Evolutionary conservation across 2,329 filamentous ascomycete species (phyloP).

Genomic region (Penicillium sp.): DNA sequence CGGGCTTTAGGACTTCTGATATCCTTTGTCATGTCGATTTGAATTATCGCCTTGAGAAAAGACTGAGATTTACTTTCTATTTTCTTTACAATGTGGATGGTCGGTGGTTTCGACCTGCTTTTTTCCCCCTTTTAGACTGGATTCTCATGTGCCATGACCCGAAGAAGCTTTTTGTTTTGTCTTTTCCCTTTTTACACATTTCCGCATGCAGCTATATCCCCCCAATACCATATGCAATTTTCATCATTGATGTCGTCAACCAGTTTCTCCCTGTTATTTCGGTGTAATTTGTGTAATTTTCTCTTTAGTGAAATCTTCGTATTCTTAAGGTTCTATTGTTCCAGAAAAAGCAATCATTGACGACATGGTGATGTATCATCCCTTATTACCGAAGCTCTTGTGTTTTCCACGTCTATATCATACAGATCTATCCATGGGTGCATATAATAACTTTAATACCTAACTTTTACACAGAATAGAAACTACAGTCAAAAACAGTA

Average conservation of each 20-base stretch:
- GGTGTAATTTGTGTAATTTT: background rate
- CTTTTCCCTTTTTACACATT: constrained; percentile 1
- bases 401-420: background rate
- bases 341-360: background rate
- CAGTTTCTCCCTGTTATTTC: background rate
- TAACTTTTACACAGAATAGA: background rate
- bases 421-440: background rate
- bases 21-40: constrained; percentile 15
- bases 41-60: constrained; percentile 8
- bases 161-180: constrained; percentile 1
- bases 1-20: constrained; percentile 14
- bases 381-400: background rate
- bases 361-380: constrained; percentile 3
- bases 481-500: background rate
- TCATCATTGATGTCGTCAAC: background rate
- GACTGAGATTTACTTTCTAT: constrained; percentile 4
- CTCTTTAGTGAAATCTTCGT: background rate
- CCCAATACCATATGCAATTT: constrained; percentile 11
- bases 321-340: background rate
- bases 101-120: constrained; percentile 12
- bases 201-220: constrained; percentile 12
- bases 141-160: constrained; percentile 7
- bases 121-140: constrained; percentile 5
- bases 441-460: background rate
- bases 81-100: constrained; percentile 11